Evolutionary conservation across 352 stramenopile species (phyloP).

Genomic region (Globisporangium nodosum): DNA sequence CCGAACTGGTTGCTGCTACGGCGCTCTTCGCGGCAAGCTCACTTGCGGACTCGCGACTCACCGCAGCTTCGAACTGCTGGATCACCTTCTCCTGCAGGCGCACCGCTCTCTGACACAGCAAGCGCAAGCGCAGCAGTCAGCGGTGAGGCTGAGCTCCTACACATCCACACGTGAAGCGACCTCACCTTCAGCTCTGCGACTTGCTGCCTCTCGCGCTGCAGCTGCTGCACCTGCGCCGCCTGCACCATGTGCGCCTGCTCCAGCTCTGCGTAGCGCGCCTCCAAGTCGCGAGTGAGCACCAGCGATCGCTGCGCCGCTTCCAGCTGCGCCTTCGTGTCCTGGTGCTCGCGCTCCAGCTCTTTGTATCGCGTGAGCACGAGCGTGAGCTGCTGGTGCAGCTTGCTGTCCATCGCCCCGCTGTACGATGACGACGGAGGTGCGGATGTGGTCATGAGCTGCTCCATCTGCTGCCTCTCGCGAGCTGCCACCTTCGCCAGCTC

Average conservation of each 20-base stretch:
- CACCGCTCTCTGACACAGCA: conserved; percentile 45
- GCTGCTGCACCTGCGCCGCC: conserved; percentile 50
- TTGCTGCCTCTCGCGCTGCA: conserved; percentile 66
- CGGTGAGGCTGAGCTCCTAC: neutral
- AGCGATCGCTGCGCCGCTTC: conserved; percentile 24
- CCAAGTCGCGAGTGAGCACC: conserved; percentile 27
- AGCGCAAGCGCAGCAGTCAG: neutral
- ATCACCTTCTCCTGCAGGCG: conserved; percentile 80
- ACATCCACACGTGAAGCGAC: neutral
- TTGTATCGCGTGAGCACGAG: conserved; percentile 61
- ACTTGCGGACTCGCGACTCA: conserved; percentile 27
- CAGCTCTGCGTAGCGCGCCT: conserved; percentile 45
- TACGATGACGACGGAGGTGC: conserved; percentile 6
- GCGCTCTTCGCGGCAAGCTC: neutral
- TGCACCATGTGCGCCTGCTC: conserved; percentile 71
- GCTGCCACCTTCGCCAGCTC: conserved; percentile 24
- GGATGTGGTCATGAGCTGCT: conserved; percentile 19
- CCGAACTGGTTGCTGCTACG: neutral
- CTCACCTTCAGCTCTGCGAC: conserved; percentile 40
- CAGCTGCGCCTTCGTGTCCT: conserved; percentile 28
- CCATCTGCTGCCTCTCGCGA: conserved; percentile 35
- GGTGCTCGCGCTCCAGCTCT: conserved; percentile 43
- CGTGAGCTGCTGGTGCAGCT: conserved; percentile 38
- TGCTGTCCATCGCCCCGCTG: conserved; percentile 11
- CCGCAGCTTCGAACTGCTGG: conserved; percentile 61